A percentile compares a stretch with the other conserved stretches of the same genome.
Evolutionary conservation across 331 rosid species (phyloP).

Genomic region (Acacia concinna): DNA sequence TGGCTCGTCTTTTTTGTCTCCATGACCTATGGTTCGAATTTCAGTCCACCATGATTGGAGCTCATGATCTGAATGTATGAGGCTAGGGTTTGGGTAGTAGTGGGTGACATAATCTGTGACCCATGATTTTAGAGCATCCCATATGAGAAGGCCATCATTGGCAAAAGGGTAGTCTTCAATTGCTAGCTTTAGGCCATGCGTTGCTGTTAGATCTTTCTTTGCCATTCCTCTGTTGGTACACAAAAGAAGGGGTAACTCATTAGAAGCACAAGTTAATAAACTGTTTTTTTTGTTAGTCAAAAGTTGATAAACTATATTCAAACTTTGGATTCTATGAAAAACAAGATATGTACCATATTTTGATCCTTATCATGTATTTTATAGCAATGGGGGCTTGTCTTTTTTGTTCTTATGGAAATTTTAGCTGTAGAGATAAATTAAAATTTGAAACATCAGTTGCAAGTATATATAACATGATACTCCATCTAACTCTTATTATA

Average conservation of each 20-base stretch:
- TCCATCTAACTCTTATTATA: too few relatives aligned
- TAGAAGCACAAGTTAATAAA: neutral
- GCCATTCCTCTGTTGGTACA: slow-evolving; percentile 46
- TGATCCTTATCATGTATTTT: neutral
- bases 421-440: neutral
- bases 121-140: slow-evolving; percentile 55
- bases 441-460: neutral
- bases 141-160: slow-evolving; percentile 47
- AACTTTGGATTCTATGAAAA: neutral
- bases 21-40: slow-evolving; percentile 47
- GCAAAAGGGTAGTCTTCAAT: slow-evolving; percentile 58
- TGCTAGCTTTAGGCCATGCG: slow-evolving; percentile 49
- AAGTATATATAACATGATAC: neutral
- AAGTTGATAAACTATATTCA: neutral
- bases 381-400: neutral
- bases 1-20: slow-evolving; percentile 51
- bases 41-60: slow-evolving; percentile 60
- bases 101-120: slow-evolving; percentile 40
- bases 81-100: slow-evolving; percentile 34
- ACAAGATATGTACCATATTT: neutral
- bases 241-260: neutral
- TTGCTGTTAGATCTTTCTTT: slow-evolving; percentile 42
- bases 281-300: too few relatives aligned
- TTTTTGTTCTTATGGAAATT: neutral
- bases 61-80: slow-evolving; percentile 38